phyloP scores from a whole-genome alignment of 2,329 filamentous ascomycete species.

The Aspergillus proliferans region DNA sequence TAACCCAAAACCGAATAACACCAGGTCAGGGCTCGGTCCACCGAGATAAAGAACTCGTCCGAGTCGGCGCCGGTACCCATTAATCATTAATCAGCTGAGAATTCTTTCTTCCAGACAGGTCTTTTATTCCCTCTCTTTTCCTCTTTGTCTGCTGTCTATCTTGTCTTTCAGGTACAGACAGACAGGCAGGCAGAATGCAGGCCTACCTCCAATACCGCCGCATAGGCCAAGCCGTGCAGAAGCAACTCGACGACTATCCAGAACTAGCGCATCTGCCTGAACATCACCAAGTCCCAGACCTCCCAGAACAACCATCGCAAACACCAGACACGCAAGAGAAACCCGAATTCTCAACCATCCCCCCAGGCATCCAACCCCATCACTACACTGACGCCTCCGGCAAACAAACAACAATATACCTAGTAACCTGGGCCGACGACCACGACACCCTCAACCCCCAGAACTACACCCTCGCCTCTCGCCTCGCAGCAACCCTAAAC shows the following conservation, averaged over 20 bases:
- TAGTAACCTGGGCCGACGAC: conserved; percentile 37
- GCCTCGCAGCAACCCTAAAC: conserved; percentile 36
- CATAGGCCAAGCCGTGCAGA: conserved; percentile 13
- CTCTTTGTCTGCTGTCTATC: background rate
- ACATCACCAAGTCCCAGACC: background rate
- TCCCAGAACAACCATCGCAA: background rate
- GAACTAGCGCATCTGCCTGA: background rate
- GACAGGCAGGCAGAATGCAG: conserved; percentile 12
- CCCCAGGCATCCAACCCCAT: conserved; percentile 9
- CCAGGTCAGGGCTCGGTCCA: background rate
- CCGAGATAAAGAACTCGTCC: background rate
- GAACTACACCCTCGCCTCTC: conserved; percentile 30
- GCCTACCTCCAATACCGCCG: conserved; percentile 20
- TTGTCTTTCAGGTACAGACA: background rate
- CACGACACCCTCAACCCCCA: conserved; percentile 35
- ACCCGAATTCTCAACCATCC: background rate
- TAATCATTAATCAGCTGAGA: background rate
- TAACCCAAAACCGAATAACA: background rate
- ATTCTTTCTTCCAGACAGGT: background rate
- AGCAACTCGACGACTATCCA: conserved; percentile 8
- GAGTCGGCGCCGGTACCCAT: background rate
- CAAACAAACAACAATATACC: conserved; percentile 22
- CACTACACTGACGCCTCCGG: conserved; percentile 3
- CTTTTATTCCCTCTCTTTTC: background rate
- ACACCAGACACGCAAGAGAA: background rate